Conservation (phyloP, 768 basidiomycete species). For the Hygrophorus pudorinus region DNA sequence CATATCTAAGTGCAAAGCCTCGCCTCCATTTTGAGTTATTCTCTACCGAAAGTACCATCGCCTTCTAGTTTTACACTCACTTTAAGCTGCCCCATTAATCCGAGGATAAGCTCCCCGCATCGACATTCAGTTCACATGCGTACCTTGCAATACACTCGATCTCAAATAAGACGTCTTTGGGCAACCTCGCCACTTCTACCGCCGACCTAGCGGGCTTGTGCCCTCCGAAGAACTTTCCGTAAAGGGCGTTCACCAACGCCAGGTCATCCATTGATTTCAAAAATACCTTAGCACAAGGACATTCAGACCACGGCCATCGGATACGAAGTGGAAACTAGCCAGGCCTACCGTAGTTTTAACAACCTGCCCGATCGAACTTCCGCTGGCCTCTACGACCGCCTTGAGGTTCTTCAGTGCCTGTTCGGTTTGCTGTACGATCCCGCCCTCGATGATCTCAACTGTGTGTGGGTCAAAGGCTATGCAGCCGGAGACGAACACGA, state of each 20-base stretch:
- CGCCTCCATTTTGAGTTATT: neutral
- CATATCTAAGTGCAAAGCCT: neutral
- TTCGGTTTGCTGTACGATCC: slow-evolving; percentile 69
- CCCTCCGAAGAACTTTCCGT: slow-evolving; percentile 75
- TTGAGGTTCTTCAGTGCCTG: slow-evolving; percentile 84
- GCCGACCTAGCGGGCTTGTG: slow-evolving; percentile 92
- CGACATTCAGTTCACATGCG: slow-evolving; percentile 12
- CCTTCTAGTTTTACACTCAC: slow-evolving; percentile 7
- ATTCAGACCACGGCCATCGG: neutral
- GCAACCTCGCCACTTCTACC: slow-evolving; percentile 83
- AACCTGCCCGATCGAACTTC: slow-evolving; percentile 69
- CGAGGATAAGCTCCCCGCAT: neutral
- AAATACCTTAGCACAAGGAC: slow-evolving; percentile 53
- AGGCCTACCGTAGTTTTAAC: slow-evolving; percentile 81
- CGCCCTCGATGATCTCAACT: slow-evolving; percentile 60
- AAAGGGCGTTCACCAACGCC: slow-evolving; percentile 68
- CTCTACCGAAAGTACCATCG: neutral
- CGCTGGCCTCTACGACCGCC: slow-evolving; percentile 74
- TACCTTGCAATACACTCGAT: slow-evolving; percentile 83
- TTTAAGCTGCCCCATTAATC: slow-evolving; percentile 26
- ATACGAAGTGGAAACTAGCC: neutral
- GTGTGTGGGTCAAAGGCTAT: slow-evolving; percentile 73
- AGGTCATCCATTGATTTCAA: slow-evolving; percentile 92
- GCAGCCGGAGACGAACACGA: slow-evolving; percentile 85
- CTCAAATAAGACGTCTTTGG: slow-evolving; percentile 88